Conservation (phyloP, 805 yeast species). For the Candida multigemmis region DNA sequence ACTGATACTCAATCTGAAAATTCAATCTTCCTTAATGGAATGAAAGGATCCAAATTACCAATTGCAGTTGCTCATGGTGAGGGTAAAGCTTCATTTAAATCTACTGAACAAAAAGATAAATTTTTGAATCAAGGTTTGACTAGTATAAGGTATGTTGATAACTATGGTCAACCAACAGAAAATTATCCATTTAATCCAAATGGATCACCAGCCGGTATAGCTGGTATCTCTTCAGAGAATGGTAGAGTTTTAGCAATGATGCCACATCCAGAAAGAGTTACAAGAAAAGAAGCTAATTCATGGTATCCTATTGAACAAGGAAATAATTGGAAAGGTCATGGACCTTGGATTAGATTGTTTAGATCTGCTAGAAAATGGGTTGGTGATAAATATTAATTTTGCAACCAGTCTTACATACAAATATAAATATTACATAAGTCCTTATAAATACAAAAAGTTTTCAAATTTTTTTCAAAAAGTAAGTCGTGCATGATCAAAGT, state of each 20-base stretch:
- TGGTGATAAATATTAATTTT: slow-evolving; percentile 23
- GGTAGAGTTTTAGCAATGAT: slow-evolving; percentile 97
- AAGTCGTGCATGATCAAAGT: not conserved
- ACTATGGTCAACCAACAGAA: slow-evolving; percentile 78
- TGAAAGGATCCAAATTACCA: slow-evolving; percentile 92
- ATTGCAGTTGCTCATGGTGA: slow-evolving; percentile 99
- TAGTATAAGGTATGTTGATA: slow-evolving; percentile 79
- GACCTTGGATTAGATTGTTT: slow-evolving; percentile 94
- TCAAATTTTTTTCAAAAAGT: slow-evolving; percentile 1
- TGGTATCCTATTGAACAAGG: slow-evolving; percentile 66
- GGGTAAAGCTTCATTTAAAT: slow-evolving; percentile 75
- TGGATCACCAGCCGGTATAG: slow-evolving; percentile 89
- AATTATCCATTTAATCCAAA: slow-evolving; percentile 92
- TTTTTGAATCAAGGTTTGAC: slow-evolving; percentile 48
- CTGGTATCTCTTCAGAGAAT: slow-evolving; percentile 83
- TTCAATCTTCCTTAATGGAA: slow-evolving; percentile 70
- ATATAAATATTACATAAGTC: slow-evolving; percentile 1
- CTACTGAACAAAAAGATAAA: slow-evolving; percentile 28
- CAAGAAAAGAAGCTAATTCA: slow-evolving; percentile 81
- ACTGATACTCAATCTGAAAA: slow-evolving; percentile 39
- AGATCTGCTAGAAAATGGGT: slow-evolving; percentile 94
- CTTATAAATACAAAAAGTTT: slow-evolving; percentile 2
- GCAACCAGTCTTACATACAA: not conserved
- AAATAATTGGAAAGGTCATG: slow-evolving; percentile 68
- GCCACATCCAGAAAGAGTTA: slow-evolving; percentile 98